Percentiles rank a stretch among this genome's conserved stretches.
These are phyloP conservation scores for Pestalotiopsis sp. DNA, from an alignment of 2,329 filamentous ascomycete species.

Conservation along the genomic window DNA sequence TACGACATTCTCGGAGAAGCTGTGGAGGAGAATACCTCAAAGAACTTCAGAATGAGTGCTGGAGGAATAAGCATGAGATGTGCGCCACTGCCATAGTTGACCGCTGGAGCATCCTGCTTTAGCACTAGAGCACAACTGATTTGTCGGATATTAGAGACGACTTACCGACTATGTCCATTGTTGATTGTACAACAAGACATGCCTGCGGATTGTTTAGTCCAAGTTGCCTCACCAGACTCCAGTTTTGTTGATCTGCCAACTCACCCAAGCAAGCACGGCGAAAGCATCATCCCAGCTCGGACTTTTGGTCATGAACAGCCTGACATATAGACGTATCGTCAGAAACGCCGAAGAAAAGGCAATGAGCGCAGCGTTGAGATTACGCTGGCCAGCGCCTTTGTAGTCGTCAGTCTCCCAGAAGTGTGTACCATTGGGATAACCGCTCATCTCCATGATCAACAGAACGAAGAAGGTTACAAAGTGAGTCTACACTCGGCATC, in stretches of 20 bases:
- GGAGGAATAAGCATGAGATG: neutral
- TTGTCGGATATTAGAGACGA: neutral
- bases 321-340: neutral
- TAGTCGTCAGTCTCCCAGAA: neutral
- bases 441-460: neutral
- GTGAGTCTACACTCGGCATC: too few species aligned
- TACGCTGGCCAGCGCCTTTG: neutral
- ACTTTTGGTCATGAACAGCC: neutral
- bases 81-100: slow-evolving; percentile 1
- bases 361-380: neutral
- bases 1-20: neutral
- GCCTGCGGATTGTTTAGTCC: neutral
- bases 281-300: neutral
- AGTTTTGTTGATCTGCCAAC: neutral
- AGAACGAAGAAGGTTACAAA: neutral
- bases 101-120: neutral
- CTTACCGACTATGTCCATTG: neutral
- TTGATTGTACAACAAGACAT: neutral
- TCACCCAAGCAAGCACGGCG: neutral
- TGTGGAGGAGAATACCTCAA: slow-evolving; percentile 17
- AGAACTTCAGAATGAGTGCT: slow-evolving; percentile 8
- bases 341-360: neutral
- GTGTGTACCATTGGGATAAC: neutral
- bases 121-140: neutral
- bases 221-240: too few species aligned